Percentiles rank a stretch among this genome's conserved stretches.
phyloP scores from a whole-genome alignment of 768 basidiomycete species.

The Mycena venus region DNA sequence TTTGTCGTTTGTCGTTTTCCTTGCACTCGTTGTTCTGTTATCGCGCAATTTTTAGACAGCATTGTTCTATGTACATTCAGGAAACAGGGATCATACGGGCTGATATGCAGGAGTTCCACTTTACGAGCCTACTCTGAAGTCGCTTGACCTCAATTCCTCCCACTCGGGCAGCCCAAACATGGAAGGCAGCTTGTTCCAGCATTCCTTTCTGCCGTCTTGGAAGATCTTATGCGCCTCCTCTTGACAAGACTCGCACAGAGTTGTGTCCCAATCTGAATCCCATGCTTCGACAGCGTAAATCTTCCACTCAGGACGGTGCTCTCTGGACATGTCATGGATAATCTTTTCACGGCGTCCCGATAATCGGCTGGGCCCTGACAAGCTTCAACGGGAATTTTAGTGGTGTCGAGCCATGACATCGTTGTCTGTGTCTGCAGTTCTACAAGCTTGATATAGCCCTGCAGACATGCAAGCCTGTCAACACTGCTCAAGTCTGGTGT shows the following conservation, averaged over 20 bases:
- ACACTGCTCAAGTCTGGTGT: background rate
- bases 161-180: slow-evolving; percentile 15
- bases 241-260: background rate
- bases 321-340: background rate
- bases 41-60: background rate
- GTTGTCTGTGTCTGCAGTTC: background rate
- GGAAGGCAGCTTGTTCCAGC: slow-evolving; percentile 16
- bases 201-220: background rate
- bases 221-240: background rate
- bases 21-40: background rate
- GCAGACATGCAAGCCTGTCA: slow-evolving; percentile 6
- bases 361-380: background rate
- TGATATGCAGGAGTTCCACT: no score
- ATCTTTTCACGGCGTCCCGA: no score
- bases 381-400: background rate
- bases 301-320: background rate
- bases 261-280: background rate
- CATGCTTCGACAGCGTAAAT: background rate
- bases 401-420: background rate
- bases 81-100: no score
- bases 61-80: background rate
- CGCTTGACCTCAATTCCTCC: slow-evolving; percentile 16
- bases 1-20: background rate
- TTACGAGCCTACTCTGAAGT: no score
- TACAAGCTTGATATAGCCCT: slow-evolving; percentile 1